phyloP scores from a whole-genome alignment of 1,284 basidiomycete genomes.

The Moesziomyces parantarcticus region DNA sequence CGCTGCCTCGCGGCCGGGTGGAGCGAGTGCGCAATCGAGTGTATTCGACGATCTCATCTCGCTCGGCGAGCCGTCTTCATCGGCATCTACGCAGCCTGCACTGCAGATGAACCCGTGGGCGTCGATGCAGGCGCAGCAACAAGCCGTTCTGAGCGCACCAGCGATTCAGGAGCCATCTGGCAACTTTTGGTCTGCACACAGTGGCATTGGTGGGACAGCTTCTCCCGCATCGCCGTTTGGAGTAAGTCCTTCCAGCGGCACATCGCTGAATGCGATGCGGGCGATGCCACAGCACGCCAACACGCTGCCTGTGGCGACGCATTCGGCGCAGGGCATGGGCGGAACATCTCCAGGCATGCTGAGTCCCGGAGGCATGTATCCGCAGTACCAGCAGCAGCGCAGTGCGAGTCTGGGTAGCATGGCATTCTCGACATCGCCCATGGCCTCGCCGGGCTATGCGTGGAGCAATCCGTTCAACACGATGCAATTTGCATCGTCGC shows the following conservation, averaged over 20 bases:
- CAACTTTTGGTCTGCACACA: slow-evolving; percentile 37
- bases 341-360: slow-evolving; percentile 6
- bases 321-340: not conserved
- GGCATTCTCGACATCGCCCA: slow-evolving; percentile 38
- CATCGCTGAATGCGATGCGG: slow-evolving; percentile 10
- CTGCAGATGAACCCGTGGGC: slow-evolving; percentile 54
- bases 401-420: slow-evolving; percentile 41
- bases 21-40: slow-evolving; percentile 34
- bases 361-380: slow-evolving; percentile 28
- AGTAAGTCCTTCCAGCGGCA: slow-evolving; percentile 19
- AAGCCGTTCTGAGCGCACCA: slow-evolving; percentile 37
- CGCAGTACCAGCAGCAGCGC: slow-evolving; percentile 36
- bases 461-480: slow-evolving; percentile 3
- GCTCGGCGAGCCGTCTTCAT: slow-evolving; percentile 19
- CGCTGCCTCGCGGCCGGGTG: slow-evolving; percentile 6
- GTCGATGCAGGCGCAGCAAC: slow-evolving; percentile 41
- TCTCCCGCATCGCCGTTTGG: slow-evolving; percentile 18
- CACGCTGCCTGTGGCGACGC: slow-evolving; percentile 9
- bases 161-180: slow-evolving; percentile 33
- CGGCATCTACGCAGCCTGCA: slow-evolving; percentile 29
- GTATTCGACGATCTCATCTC: slow-evolving; percentile 55
- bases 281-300: slow-evolving; percentile 29
- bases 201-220: not conserved
- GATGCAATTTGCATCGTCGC: too few species aligned
- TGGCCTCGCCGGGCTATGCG: slow-evolving; percentile 22